phyloP scores from a whole-genome alignment of 179 eudicot species.

The Nepenthes alata region DNA sequence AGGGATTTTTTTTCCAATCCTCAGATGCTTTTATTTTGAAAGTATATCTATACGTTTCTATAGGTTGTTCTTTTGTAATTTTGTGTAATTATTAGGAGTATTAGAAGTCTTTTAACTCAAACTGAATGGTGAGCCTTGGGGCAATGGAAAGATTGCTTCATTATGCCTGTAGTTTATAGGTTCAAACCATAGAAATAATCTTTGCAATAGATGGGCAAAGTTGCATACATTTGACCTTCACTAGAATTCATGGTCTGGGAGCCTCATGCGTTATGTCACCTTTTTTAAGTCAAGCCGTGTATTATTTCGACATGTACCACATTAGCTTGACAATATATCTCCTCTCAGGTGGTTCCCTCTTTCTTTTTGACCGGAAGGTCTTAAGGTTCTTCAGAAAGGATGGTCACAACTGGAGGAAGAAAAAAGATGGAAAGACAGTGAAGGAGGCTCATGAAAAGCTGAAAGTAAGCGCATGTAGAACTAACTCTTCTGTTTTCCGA shows the following conservation, averaged over 20 bases:
- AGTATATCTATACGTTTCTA: no score
- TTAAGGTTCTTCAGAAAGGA: slow-evolving; percentile 78
- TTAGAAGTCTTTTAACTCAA: background rate
- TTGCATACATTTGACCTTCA: no score
- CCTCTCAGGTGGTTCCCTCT: slow-evolving; percentile 56
- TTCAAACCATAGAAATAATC: no score
- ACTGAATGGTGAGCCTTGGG: no score
- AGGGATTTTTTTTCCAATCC: no score
- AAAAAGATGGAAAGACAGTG: slow-evolving; percentile 73
- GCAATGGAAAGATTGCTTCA: no score
- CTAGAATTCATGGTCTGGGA: no score
- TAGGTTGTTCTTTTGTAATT: no score
- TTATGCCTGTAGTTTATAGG: no score
- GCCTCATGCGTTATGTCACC: background rate
- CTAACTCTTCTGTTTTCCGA: background rate
- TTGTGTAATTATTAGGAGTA: background rate
- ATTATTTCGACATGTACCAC: background rate
- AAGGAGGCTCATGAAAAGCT: slow-evolving; percentile 82
- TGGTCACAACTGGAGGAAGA: slow-evolving; percentile 88
- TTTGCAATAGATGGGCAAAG: no score
- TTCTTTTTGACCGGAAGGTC: slow-evolving; percentile 70
- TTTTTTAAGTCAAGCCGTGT: background rate
- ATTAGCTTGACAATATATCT: slow-evolving; percentile 5
- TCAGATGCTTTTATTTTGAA: no score
- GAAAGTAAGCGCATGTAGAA: slow-evolving; percentile 28